Conservation (phyloP, 306 rosid genomes). For the Citrullus amarus region DNA sequence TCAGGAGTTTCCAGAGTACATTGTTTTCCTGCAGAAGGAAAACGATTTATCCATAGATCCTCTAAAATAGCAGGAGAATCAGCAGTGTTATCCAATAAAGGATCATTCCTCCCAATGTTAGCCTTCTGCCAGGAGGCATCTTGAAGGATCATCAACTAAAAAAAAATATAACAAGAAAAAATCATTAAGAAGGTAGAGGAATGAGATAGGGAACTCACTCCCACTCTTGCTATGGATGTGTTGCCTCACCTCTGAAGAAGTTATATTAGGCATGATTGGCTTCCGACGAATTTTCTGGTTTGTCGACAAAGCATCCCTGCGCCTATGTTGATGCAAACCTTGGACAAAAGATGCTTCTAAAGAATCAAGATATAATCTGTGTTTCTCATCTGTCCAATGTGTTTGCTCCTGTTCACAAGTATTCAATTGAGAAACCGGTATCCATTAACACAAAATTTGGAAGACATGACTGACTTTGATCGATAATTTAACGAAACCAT, state of each 20-base stretch:
- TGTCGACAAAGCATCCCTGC: conserved; percentile 17
- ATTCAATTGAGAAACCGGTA: conserved; percentile 2
- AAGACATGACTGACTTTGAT: neutral
- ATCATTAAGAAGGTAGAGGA: conserved; percentile 12
- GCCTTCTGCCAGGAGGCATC: conserved; percentile 48
- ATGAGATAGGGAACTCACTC: conserved; percentile 1
- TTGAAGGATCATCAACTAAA: conserved; percentile 39
- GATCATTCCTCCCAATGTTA: conserved; percentile 34
- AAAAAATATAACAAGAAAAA: conserved; percentile 14
- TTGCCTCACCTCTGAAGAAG: conserved; percentile 46
- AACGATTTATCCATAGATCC: conserved; percentile 22
- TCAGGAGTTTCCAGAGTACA: conserved; percentile 17
- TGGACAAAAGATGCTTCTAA: conserved; percentile 76
- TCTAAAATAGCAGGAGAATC: conserved; percentile 53
- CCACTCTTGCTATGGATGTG: neutral
- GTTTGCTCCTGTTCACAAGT: conserved; percentile 33
- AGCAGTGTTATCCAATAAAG: conserved; percentile 46
- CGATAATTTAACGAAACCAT: neutral
- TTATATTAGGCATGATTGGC: conserved; percentile 21
- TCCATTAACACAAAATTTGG: neutral
- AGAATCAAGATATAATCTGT: conserved; percentile 50
- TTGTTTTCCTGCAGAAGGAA: conserved; percentile 21
- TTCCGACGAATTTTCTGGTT: conserved; percentile 19
- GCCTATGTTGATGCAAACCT: conserved; percentile 35
- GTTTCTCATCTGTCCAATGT: conserved; percentile 78